Evolutionary conservation across 2,329 filamentous ascomycete species (phyloP), one percentile per base, ranked within the genome.

Genomic region (Pestalotiopsis sp.): DNA sequence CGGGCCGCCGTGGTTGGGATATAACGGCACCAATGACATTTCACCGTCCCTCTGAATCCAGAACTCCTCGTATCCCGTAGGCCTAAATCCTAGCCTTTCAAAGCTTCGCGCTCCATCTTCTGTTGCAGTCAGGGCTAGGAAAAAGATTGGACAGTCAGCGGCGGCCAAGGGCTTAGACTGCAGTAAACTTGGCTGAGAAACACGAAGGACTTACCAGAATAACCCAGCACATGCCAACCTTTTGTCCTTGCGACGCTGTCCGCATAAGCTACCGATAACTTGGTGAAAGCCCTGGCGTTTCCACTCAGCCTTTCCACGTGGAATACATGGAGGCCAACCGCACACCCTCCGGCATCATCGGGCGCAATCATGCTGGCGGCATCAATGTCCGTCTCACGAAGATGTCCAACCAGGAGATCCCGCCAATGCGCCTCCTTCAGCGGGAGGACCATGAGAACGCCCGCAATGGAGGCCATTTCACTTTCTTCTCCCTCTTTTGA

Each of bases 251-350:
- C 73, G 20, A 71, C 68, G 9, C 67, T 63, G 52, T 69, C 27
- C 3, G 75, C 70, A 25, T 73, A 72, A 1, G 65, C 68, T n/a
- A 78, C 20, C 1, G 73, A 75, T 41, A 69, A 63, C 61, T 73
- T 72, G 1, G 73, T 71, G 64, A 78, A 78, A 13, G 73, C 60
- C 49, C 52, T 71, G 31, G 70, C 7, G 39, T 68, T 69, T 6
- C 63, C 56, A 3, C 66, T 41, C 41, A 76, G 76, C 14, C 74
- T 72, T 70, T 81, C 79, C 68, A 81, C 72, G 66, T 81, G 79
- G 70, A 79, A 81, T 4, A 81, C 73, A 71, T 81, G 79, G 62
- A 81, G 65, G 4, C 79, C 79, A 7, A 80, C 73, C 39, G 71
- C 73, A 2, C 52, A 63, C 23, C 45, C 17, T 39, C 20, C 68